Base-by-base conservation (phyloP, 2,329 filamentous ascomycete genomes). In the Hawksworthiomyces lignivorus region DNA sequence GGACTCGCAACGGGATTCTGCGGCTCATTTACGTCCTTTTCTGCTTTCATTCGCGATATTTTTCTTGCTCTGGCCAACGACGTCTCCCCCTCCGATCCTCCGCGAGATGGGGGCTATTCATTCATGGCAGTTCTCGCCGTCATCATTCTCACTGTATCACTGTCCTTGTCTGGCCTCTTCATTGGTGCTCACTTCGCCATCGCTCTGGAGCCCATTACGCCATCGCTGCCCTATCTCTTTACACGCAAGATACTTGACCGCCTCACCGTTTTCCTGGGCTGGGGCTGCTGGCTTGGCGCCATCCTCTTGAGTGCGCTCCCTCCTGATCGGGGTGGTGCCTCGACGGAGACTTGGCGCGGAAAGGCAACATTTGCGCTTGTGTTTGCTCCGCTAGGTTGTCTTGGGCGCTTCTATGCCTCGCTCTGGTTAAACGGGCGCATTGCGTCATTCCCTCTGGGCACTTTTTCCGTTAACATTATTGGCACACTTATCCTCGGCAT, bases 61-160 rank as follows among this genome's bases (percentile, higher is more conserved):
- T 85, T 84, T 53, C 67, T 84, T 18, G 82, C 86, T 0, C 63
- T 94, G 15, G 81, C 85, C 4, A 92, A 95, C 56, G 73, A 83
- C 49, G 63, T 94, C 10, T 73, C 77, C 0, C 56, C 60, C 2
- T 61, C 64, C 17, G 55, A 52, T 1, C 58, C 62, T 0, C 56
- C 60, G 2, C 73, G 87, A 4, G 80, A 82, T 52, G 79, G 76
- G 8, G 89, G 87, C 1, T 84, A 90, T 62, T 87, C 83, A 4
- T 82, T 96, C 64, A 79, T 90, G 72, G 87, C 90, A 0, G 62
- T 92, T 27, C 55, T 89, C 2, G 85, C 82, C 14, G 77, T 94
- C 29, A 64, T 86, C n/a, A 66, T 94, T 37, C 67, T 75, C 7
- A 94, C 86, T 0, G 59, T 90, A 11, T 71, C 77, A 0, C 67